Evolutionary conservation across 129 eudicot species (phyloP).

Genomic region (Lonicera japonica): DNA sequence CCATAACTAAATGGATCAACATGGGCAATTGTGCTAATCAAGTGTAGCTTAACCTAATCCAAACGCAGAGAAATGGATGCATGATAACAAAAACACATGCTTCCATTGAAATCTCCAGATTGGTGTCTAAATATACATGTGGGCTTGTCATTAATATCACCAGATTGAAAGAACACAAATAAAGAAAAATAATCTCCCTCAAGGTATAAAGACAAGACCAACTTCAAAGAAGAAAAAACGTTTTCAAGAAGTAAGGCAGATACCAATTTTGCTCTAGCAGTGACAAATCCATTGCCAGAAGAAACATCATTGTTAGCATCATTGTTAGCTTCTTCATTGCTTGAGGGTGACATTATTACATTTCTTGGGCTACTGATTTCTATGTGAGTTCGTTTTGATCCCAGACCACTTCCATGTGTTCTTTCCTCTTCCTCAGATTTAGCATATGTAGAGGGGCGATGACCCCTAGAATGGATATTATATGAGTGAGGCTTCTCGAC

Average conservation of each 20-base stretch:
- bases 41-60: background rate
- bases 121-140: constrained; percentile 5
- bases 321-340: constrained; percentile 44
- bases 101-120: background rate
- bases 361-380: constrained; percentile 65
- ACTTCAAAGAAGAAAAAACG: background rate
- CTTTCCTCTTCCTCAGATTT: constrained; percentile 53
- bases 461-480: constrained; percentile 15
- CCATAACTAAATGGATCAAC: background rate
- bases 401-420: constrained; percentile 31
- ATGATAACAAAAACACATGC: background rate
- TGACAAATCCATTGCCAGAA: constrained; percentile 75
- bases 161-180: background rate
- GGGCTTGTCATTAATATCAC: background rate
- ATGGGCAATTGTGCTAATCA: background rate
- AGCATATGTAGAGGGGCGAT: constrained; percentile 15
- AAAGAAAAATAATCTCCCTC: background rate
- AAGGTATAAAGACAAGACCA: background rate
- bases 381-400: constrained; percentile 57
- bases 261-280: constrained; percentile 97
- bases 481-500: constrained; percentile 27
- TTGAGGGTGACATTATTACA: constrained; percentile 56
- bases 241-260: constrained; percentile 8
- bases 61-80: background rate
- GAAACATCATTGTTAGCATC: constrained; percentile 46